Conservation (phyloP, 2,329 filamentous ascomycete genomes). For the Dissoconium aciculare region DNA sequence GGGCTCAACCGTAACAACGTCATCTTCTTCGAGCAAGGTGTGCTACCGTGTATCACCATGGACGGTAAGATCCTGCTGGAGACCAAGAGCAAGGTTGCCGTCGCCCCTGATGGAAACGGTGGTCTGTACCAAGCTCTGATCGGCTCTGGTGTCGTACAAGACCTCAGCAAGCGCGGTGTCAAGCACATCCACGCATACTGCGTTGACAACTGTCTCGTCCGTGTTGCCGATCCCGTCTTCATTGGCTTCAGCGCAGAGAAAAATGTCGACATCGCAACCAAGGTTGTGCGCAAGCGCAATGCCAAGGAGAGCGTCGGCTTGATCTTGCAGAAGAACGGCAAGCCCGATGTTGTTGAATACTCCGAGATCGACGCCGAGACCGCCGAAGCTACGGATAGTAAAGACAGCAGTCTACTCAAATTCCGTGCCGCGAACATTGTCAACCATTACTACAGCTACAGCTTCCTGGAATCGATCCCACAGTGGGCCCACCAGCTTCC, state of each 20-base stretch:
- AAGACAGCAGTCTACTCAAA: conserved; percentile 68
- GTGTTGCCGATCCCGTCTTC: conserved; percentile 92
- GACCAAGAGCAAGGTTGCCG: conserved; percentile 75
- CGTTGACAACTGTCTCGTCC: conserved; percentile 98
- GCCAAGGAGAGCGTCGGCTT: conserved; percentile 91
- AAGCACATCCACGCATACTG: conserved; percentile 96
- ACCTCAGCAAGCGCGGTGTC: conserved; percentile 80
- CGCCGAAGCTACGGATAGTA: conserved; percentile 75
- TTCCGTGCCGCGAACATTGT: conserved; percentile 98
- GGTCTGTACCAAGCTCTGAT: conserved; percentile 89
- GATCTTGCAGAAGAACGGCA: conserved; percentile 88
- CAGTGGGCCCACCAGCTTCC: conserved; percentile 73
- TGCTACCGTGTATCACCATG: conserved; percentile 91
- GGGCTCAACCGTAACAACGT: conserved; percentile 76
- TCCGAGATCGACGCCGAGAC: conserved; percentile 84
- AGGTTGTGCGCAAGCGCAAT: conserved; percentile 97
- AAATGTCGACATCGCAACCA: conserved; percentile 88
- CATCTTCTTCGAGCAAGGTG: conserved; percentile 87
- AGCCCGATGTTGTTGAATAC: conserved; percentile 95
- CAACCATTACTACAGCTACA: conserved; percentile 98
- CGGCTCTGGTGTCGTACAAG: conserved; percentile 61
- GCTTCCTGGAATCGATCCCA: conserved; percentile 81
- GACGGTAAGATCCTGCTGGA: conserved; percentile 95
- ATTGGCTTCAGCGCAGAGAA: conserved; percentile 82
- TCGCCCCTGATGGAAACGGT: conserved; percentile 93